phyloP scores from a whole-genome alignment of 305 asterid species.

The Fraxinus nigra region DNA sequence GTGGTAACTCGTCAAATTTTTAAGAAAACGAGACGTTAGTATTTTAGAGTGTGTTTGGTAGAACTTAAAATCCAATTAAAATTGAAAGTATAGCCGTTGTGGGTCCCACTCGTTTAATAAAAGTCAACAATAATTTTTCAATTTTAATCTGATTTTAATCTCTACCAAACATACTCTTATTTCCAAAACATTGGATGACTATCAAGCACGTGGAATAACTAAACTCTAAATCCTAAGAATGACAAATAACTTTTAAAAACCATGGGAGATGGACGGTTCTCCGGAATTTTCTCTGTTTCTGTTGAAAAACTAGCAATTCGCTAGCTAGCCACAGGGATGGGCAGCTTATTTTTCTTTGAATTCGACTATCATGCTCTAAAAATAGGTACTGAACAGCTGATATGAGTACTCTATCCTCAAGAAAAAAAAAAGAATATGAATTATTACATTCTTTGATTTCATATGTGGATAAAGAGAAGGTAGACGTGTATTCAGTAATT shows the following conservation, averaged over 20 bases:
- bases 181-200: neutral
- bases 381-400: neutral
- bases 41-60: no score
- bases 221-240: neutral
- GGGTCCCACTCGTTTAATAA: no score
- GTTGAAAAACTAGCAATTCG: neutral
- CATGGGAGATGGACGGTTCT: neutral
- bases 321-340: neutral
- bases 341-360: neutral
- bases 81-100: no score
- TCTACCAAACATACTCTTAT: no score
- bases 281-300: neutral
- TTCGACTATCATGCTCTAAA: neutral
- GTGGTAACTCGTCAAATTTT: neutral
- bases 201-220: neutral
- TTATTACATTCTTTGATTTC: neutral
- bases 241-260: neutral
- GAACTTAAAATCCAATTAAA: no score
- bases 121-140: no score
- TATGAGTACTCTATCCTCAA: neutral
- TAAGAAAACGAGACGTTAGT: neutral
- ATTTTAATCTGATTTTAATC: no score
- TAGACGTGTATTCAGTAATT: neutral
- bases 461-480: neutral
- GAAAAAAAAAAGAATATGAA: neutral